These are phyloP conservation scores for Garcia nutans DNA, from an alignment of 345 rosid species.

Conservation along the genomic window DNA sequence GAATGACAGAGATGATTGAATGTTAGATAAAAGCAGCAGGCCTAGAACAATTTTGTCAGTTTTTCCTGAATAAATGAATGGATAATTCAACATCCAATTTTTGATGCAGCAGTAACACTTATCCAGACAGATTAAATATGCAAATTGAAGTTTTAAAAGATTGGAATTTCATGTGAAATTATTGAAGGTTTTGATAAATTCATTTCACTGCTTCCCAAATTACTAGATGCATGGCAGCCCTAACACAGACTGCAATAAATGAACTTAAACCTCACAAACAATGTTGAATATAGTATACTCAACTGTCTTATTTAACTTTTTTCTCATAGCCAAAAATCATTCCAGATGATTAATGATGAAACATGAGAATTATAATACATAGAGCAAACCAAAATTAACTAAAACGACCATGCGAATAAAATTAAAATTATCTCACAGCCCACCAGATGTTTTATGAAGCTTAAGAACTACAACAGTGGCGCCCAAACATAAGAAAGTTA, in stretches of 20 bases:
- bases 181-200: background rate
- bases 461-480: too few species aligned
- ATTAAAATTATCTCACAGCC: too few species aligned
- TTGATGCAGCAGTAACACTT: too few species aligned
- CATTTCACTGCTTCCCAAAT: background rate
- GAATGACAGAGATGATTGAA: background rate
- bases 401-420: too few species aligned
- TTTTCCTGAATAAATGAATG: background rate
- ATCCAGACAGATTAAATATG: background rate
- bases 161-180: background rate
- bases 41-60: background rate
- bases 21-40: conserved; percentile 5
- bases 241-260: background rate
- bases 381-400: too few species aligned
- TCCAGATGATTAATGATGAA: too few species aligned
- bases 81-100: background rate
- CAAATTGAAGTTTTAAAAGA: background rate
- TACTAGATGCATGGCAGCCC: background rate
- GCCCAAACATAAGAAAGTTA: too few species aligned
- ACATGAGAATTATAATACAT: too few species aligned
- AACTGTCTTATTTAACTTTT: too few species aligned
- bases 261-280: background rate
- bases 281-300: too few species aligned
- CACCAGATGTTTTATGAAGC: too few species aligned
- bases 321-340: too few species aligned